These are phyloP conservation scores for Acorus calamus DNA, from an alignment of 106 monocot genomes.

Conservation along the genomic window DNA sequence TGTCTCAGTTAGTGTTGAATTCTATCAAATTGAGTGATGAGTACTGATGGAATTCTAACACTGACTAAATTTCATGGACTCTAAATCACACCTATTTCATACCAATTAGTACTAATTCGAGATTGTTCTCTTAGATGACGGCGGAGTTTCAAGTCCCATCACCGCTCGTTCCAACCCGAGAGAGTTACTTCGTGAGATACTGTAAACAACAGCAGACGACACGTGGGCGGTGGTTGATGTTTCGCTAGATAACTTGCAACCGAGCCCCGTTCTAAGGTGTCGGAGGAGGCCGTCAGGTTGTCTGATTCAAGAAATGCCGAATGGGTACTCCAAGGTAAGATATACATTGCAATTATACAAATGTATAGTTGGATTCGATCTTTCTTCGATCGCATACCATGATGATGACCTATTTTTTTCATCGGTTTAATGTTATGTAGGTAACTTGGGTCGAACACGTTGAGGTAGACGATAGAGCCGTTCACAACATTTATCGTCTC, in stretches of 20 bases:
- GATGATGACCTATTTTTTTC: too few relatives aligned
- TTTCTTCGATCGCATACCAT: too few relatives aligned
- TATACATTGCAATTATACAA: neutral
- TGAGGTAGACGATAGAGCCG: conserved; percentile 69
- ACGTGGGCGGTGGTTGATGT: conserved; percentile 95
- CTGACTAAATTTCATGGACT: too few relatives aligned
- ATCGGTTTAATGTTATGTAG: conserved; percentile 9
- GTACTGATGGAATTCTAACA: too few relatives aligned
- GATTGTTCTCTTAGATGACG: conserved; percentile 48
- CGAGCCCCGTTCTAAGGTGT: conserved; percentile 42
- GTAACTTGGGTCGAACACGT: conserved; percentile 97
- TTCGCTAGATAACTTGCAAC: conserved; percentile 69
- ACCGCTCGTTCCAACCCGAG: conserved; percentile 84
- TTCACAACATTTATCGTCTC: conserved; percentile 69
- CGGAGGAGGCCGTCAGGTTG: conserved; percentile 89
- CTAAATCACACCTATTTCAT: conserved; percentile 11
- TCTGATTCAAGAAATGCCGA: conserved; percentile 93
- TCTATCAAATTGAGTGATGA: too few relatives aligned
- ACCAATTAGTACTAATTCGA: too few relatives aligned
- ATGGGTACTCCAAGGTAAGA: conserved; percentile 91
- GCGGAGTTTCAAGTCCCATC: conserved; percentile 94
- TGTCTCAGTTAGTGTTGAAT: neutral
- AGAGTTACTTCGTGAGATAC: conserved; percentile 75
- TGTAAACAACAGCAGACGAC: conserved; percentile 88
- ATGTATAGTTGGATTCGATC: neutral